Conservation (phyloP, 23 red algal species). For the Agarophyton chilense region DNA sequence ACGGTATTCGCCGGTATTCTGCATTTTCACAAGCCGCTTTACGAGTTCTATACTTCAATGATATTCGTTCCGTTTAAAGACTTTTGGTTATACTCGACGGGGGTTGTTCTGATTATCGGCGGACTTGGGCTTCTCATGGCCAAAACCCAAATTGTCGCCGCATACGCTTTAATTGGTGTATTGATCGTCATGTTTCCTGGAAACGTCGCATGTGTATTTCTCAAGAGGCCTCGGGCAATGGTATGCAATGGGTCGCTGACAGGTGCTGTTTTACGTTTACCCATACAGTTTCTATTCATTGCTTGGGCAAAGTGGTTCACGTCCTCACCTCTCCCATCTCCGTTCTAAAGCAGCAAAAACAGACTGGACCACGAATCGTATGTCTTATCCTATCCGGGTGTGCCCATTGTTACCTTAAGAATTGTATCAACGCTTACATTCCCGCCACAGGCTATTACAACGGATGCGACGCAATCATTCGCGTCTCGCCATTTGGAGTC, state of each 20-base stretch:
- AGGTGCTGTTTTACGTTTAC: constrained; percentile 47
- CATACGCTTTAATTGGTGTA: neutral
- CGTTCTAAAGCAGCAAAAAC: constrained; percentile 9
- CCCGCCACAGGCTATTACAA: constrained; percentile 64
- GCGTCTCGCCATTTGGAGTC: constrained; percentile 25
- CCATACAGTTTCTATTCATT: constrained; percentile 62
- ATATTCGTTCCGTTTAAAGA: constrained; percentile 59
- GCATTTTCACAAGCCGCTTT: constrained; percentile 59
- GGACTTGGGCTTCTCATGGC: constrained; percentile 2
- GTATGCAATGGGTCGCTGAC: constrained; percentile 54
- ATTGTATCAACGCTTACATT: constrained; percentile 48
- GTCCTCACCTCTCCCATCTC: neutral
- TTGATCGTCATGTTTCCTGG: constrained; percentile 64
- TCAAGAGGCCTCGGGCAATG: neutral
- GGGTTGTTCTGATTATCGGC: constrained; percentile 7
- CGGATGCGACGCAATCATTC: constrained; percentile 18
- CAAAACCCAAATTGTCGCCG: constrained; percentile 6
- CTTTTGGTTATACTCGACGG: constrained; percentile 58
- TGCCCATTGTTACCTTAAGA: neutral
- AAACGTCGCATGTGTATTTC: constrained; percentile 55
- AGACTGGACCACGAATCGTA: neutral
- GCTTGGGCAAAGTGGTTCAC: constrained; percentile 61
- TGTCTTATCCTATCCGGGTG: neutral
- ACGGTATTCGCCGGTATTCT: constrained; percentile 39
- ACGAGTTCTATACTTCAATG: constrained; percentile 69